Evolutionary conservation across 2,329 filamentous ascomycete species (phyloP).

Genomic region (Paraphoma chrysanthemicola): DNA sequence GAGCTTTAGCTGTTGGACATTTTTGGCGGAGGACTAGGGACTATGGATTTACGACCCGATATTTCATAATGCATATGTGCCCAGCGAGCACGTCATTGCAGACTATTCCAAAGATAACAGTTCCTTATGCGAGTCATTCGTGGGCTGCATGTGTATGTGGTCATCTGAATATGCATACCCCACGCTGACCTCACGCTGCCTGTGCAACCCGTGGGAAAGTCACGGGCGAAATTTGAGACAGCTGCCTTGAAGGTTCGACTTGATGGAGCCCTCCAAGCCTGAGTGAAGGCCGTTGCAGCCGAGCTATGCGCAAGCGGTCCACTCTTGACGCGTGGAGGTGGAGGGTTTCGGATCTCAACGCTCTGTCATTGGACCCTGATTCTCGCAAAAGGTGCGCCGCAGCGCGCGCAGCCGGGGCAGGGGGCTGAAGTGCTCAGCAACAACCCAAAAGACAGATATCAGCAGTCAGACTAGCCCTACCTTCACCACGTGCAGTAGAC

Average conservation of each 20-base stretch:
- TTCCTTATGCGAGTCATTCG: slow-evolving; percentile 1
- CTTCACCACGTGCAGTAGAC: slow-evolving; percentile 9
- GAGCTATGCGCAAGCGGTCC: background rate
- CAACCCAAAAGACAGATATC: slow-evolving; percentile 4
- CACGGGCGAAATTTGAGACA: background rate
- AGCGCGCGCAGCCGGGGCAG: background rate
- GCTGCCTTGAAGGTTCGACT: too few species aligned
- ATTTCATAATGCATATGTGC: slow-evolving; percentile 9
- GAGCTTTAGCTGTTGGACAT: background rate
- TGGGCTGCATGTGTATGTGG: slow-evolving; percentile 5
- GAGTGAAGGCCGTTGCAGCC: background rate
- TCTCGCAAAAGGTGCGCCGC: background rate
- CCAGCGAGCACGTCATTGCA: slow-evolving; percentile 5
- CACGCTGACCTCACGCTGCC: slow-evolving; percentile 1
- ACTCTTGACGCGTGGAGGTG: slow-evolving; percentile 5
- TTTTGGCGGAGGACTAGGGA: background rate
- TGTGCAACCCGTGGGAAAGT: background rate
- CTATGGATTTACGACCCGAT: slow-evolving; percentile 3
- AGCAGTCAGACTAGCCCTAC: background rate
- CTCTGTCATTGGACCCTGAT: slow-evolving; percentile 7
- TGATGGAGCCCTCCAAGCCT: background rate
- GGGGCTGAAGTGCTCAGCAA: background rate
- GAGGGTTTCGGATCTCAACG: slow-evolving; percentile 2
- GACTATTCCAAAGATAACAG: slow-evolving; percentile 1
- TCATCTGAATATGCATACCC: background rate